These are phyloP conservation scores for Acrocalymma vagum DNA, from an alignment of 2,329 filamentous ascomycete genomes.

Conservation along the genomic window DNA sequence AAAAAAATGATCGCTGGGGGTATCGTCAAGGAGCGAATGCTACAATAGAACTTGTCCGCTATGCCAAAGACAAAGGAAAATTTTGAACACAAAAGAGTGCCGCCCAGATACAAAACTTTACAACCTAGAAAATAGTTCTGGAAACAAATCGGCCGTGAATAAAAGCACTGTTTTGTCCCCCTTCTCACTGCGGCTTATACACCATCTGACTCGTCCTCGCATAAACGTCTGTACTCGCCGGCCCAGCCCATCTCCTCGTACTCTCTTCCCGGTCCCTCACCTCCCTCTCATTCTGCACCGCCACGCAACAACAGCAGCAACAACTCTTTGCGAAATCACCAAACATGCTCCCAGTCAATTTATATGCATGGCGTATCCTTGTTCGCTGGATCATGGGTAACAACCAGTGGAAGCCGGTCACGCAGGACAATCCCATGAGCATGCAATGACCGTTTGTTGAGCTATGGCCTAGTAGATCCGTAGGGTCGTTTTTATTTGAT, in stretches of 20 bases:
- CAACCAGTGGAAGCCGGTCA: constrained; percentile 48
- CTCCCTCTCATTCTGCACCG: constrained; percentile 57
- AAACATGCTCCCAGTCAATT: constrained; percentile 47
- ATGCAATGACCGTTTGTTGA: constrained; percentile 51
- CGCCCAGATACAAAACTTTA: not conserved
- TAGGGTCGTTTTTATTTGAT: constrained; percentile 47
- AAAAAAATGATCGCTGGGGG: too few relatives aligned
- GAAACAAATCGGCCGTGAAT: too few relatives aligned
- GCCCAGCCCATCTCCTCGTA: constrained; percentile 46
- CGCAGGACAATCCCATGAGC: constrained; percentile 45
- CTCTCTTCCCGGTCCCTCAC: constrained; percentile 54
- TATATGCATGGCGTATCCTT: constrained; percentile 53
- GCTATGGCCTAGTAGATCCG: constrained; percentile 48
- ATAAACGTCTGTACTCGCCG: constrained; percentile 44
- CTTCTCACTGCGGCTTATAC: constrained; percentile 44
- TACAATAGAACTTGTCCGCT: not conserved
- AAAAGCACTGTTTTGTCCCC: not conserved
- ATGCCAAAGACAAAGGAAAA: constrained; percentile 1
- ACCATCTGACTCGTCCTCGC: constrained; percentile 39
- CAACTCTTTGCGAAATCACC: constrained; percentile 46
- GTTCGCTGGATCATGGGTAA: constrained; percentile 49
- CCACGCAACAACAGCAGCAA: constrained; percentile 53
- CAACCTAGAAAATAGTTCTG: too few relatives aligned
- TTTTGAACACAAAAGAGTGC: not conserved
- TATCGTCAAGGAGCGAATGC: too few relatives aligned